Conservation (phyloP, 169 alveolate species). For the Eimeria praecox region DNA sequence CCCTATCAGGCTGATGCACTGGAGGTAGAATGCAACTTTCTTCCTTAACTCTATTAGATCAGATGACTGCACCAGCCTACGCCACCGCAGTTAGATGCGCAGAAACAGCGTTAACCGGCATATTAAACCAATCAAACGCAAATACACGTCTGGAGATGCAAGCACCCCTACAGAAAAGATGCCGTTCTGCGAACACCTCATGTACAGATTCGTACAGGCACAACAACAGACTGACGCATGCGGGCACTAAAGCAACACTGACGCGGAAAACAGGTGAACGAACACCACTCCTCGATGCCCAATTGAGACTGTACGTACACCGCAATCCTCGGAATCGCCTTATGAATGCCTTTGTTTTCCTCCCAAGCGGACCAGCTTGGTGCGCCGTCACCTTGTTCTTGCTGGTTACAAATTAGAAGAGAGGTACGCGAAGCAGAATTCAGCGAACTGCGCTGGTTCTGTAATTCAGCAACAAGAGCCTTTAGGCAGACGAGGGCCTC, state of each 20-base stretch:
- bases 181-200: not conserved
- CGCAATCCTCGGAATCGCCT: slow-evolving; percentile 27
- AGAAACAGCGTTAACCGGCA: not conserved
- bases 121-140: not conserved
- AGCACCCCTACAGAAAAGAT: not conserved
- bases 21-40: slow-evolving; percentile 28
- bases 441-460: not conserved
- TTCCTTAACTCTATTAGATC: slow-evolving; percentile 41
- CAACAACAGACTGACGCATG: not conserved
- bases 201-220: not conserved
- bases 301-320: slow-evolving; percentile 17
- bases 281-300: not conserved
- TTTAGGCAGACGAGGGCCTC: slow-evolving; percentile 35
- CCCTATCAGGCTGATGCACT: slow-evolving; percentile 14
- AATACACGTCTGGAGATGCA: not conserved
- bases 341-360: not conserved
- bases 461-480: slow-evolving; percentile 17
- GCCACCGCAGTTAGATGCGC: not conserved
- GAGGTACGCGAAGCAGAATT: not conserved
- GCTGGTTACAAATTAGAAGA: slow-evolving; percentile 4
- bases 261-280: not conserved
- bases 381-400: not conserved
- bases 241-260: not conserved
- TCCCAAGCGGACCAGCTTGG: slow-evolving; percentile 44
- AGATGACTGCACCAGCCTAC: slow-evolving; percentile 57